Evolutionary conservation across 352 stramenopile genomes (phyloP), one percentile per base, ranked within the genome.

Genomic region (Phytophthora hibernalis): DNA sequence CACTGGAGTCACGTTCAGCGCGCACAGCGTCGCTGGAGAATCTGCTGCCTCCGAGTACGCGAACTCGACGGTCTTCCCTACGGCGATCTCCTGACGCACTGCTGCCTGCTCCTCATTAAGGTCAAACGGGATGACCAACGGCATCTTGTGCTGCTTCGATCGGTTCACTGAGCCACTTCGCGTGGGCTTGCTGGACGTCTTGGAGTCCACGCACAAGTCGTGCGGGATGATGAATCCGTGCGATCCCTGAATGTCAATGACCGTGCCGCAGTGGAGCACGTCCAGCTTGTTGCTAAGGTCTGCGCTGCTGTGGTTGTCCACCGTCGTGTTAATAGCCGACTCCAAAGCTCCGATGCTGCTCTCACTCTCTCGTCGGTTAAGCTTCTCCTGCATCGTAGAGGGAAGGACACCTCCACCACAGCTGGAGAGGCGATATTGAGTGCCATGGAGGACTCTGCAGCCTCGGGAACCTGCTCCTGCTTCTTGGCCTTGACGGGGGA

Each of bases 191-290:
- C 47, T 50, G 9, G 48, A 62, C 18, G 64, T 24, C 63, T 76
- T 76, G 58, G 52, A 57, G 33, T 81, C 66, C 37, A 78, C 62
- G n/a, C 61, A 74, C 48, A 89, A 51, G 54, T 85, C 79, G 74
- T 92, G 84, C 57, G 82, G 84, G 61, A 92, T 92, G 68, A 92
- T 86, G 61, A 90, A 87, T 28, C 84, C 84, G 30, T 86, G 84
- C 35, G 81, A 81, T 33, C 84, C 84, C 63, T 92, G 80, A 31
- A 92, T 82, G 58, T 92, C 82, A 66, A 92, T 92, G 38, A 92
- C 76, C 21, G 84, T 92, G 44, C 84, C 84, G 47, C 82, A 92
- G 74, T 92, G 81, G 48, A 91, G 66, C 45, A 90, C 80, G 18
- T 84, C 75, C n/a, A 92, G 65, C 61, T 82, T 87, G 60, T 73